Evolutionary conservation across 2,329 filamentous ascomycete species (phyloP), one percentile per base, ranked within the genome.

Genomic region (Phyllosticta paracitricarpa): DNA sequence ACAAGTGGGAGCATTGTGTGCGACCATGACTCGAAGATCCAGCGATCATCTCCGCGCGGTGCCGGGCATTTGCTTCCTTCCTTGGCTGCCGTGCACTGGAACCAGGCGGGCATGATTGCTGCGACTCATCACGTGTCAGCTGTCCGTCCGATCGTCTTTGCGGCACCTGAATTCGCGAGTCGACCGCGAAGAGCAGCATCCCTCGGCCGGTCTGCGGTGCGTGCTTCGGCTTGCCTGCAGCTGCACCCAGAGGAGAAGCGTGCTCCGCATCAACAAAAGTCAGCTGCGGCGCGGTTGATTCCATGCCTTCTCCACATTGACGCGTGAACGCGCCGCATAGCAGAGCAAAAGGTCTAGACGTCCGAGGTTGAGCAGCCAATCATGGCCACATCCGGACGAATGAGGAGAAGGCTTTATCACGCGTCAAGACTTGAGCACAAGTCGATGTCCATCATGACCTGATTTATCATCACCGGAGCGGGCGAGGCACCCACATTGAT

Each of bases 1-100:
- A 60, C 26, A 56, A 56, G 51, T 54, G 56, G 58, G 58, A 59
- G 59, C 56, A 57, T 53, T 51, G 57, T 51, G 57, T 59, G 57
- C 57, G 17, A 59, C 57, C 57, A 59, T 59, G 57, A 59, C 57
- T 59, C 57, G 57, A 59, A 54, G 40, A 52, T 58, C 25, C 48
- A 52, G 51, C 57, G 54, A 61, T 61, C 59, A 54, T 51, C 54
- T 57, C 54, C 54, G 54, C 55, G 48, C 28, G 19, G 24, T 57
- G 59, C 59, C 55, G 59, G 55, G 48, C 51, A 28, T 48, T 54
- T 53, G 58, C 51, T n/a, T 59, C 51, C 25, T 22, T n/a, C 6
- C 28, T 40, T 40, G 33, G 9, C 33, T 40, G 33, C 14, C 33
- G 14, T 10, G 8, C 12, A 2, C 28, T 30, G 28, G 28, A 30